Conservation (phyloP, 768 basidiomycete species). For the Cubamyces sp. region DNA sequence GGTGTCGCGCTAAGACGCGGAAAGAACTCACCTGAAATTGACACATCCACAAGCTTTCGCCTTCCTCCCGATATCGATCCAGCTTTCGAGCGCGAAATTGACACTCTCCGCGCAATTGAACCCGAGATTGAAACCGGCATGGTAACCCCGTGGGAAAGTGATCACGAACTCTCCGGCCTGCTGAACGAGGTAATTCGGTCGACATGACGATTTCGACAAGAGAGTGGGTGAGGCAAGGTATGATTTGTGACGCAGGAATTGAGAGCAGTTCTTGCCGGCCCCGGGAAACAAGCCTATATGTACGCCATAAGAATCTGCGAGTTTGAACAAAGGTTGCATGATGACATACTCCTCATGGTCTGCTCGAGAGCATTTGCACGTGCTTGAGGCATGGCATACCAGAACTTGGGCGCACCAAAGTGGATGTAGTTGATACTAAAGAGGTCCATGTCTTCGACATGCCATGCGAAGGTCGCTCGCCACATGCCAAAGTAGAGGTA, state of each 20-base stretch:
- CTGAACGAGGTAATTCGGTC: constrained; percentile 88
- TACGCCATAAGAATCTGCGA: too few relatives aligned
- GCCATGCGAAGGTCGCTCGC: constrained; percentile 98
- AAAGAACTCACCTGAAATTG: constrained; percentile 59
- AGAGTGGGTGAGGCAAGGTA: constrained; percentile 89
- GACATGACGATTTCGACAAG: constrained; percentile 77
- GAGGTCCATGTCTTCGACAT: constrained; percentile 99
- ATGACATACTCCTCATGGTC: constrained; percentile 76
- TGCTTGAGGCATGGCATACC: constrained; percentile 95
- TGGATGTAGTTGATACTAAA: constrained; percentile 99
- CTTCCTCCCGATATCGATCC: constrained; percentile 85
- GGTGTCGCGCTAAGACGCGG: background rate
- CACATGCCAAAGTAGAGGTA: constrained; percentile 99
- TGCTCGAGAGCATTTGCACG: constrained; percentile 83
- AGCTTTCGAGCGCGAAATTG: constrained; percentile 94
- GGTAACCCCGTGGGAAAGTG: constrained; percentile 93
- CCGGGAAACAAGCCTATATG: constrained; percentile 82
- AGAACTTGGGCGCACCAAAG: constrained; percentile 95
- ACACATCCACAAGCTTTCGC: constrained; percentile 80
- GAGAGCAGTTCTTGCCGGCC: constrained; percentile 82
- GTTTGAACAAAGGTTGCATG: background rate
- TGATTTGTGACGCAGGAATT: constrained; percentile 96
- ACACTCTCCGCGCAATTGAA: constrained; percentile 97
- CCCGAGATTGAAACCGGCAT: constrained; percentile 95
- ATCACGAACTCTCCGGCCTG: constrained; percentile 96